Base-by-base conservation (phyloP, 495 filamentous ascomycete species). In the Penicillium lagena region DNA sequence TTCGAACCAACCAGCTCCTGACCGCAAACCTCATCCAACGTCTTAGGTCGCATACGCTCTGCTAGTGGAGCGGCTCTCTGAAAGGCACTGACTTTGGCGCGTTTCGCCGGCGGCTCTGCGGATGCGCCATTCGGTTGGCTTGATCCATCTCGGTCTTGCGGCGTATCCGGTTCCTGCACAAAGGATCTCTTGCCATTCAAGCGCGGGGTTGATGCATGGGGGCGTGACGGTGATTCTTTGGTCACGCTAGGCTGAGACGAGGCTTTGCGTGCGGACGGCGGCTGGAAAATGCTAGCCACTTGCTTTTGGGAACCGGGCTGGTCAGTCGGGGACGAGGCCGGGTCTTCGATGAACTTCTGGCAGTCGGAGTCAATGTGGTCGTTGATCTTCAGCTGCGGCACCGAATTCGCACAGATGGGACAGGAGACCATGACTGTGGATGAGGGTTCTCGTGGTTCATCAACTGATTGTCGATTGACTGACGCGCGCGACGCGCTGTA, bases 311-410 rank as follows among this genome's bases (percentile, higher is more conserved):
- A 63, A 17, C 67, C 64, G 12, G 68, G 60, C 30, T 60, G 51
- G 29, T 75, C 70, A 33, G 46, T 47, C 51, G 64, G 39, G 52
- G 64, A 62, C 53, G 67, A 54, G 39, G 64, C 52, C 29, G 64
- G 54, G 44, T 64, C 51, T 65, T 76, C 62, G 37, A 86, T 56
- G 53, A 80, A 81, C 12, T 61, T 68, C 53, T 81, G 64, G 65
- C 93, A 97, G 53, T 78, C 77, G 12, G 86, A 89, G 63, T 98
- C 93, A 52, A 98, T 81, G 60, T 98, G 93, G 39, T 76, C 73
- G 62, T 98, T 98, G 69, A 98, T 98, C 46, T 86, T 78, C 42
- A 68, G 52, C 42, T 85, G 70, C 40, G 82, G 78, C 49, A 97
- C 90, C 34, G 75, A 68, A 49, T 88, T 86, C 39, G 76, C 71